Conservation (phyloP, 345 rosid species). For the Sonneratia caseolaris region DNA sequence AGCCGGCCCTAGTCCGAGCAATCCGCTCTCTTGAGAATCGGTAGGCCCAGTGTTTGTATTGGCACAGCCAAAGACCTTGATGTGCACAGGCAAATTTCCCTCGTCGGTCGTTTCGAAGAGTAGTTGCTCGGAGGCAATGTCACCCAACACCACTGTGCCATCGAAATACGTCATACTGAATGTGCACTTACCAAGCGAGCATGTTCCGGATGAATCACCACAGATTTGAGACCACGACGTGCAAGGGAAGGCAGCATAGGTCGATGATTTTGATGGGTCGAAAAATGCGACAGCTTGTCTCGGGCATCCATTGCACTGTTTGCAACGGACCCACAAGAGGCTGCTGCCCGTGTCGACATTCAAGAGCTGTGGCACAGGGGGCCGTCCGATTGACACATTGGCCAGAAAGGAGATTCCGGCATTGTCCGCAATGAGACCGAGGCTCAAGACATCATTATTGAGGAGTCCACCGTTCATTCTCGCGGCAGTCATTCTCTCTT, state of each 20-base stretch:
- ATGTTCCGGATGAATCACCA: conserved; percentile 18
- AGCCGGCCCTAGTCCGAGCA: conserved; percentile 2
- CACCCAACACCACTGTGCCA: conserved; percentile 29
- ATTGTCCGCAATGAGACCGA: background rate
- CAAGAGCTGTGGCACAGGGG: conserved; percentile 41
- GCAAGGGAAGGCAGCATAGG: conserved; percentile 30
- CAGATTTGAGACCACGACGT: conserved; percentile 14
- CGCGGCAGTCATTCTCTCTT: background rate
- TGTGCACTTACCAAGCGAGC: conserved; percentile 17
- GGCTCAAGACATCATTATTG: background rate
- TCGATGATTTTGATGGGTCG: conserved; percentile 37
- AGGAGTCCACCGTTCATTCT: background rate
- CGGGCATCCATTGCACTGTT: conserved; percentile 31
- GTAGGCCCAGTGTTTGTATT: conserved; percentile 31
- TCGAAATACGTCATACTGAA: conserved; percentile 25
- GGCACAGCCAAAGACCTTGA: conserved; percentile 44
- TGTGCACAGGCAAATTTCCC: conserved; percentile 14
- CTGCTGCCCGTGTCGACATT: conserved; percentile 57
- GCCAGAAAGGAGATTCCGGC: conserved; percentile 17
- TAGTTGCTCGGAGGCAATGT: conserved; percentile 35
- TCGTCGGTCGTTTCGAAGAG: conserved; percentile 28
- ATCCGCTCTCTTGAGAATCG: conserved; percentile 5
- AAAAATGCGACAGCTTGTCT: conserved; percentile 18
- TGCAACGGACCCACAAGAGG: conserved; percentile 50
- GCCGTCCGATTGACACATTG: conserved; percentile 49